Conservation (phyloP, 129 eudicot species). For the Pittosporum tobira region DNA sequence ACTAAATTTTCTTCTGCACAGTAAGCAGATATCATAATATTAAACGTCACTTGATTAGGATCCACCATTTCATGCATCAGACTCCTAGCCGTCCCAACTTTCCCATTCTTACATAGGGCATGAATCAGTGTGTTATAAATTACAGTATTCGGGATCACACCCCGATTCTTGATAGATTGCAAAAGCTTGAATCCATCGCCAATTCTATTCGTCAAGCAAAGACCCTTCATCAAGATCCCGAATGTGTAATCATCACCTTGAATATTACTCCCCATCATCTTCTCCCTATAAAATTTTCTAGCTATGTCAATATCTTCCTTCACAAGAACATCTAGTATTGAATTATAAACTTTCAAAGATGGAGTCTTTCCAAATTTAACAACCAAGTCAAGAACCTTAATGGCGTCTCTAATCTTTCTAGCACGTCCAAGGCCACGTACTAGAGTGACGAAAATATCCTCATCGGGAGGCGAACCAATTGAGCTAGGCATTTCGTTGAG, state of each 20-base stretch:
- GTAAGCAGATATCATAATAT: conserved; percentile 66
- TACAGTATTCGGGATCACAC: conserved; percentile 42
- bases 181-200: conserved; percentile 80
- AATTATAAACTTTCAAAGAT: conserved; percentile 56
- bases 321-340: conserved; percentile 79
- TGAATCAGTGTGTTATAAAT: conserved; percentile 69
- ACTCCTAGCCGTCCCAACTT: conserved; percentile 86
- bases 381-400: conserved; percentile 52
- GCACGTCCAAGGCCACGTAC: conserved; percentile 80
- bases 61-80: conserved; percentile 63
- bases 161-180: conserved; percentile 57
- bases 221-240: conserved; percentile 87
- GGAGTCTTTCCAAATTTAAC: conserved; percentile 33
- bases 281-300: conserved; percentile 65
- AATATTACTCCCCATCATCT: conserved; percentile 75
- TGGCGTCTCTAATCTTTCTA: conserved; percentile 41
- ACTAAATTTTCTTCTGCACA: conserved; percentile 56
- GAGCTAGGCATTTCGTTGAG: conserved; percentile 82
- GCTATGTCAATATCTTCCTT: conserved; percentile 87
- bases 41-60: conserved; percentile 53
- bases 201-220: conserved; percentile 88
- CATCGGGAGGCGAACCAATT: conserved; percentile 60
- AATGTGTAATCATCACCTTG: conserved; percentile 74
- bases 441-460: conserved; percentile 52
- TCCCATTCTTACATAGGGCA: conserved; percentile 83